phyloP scores from a whole-genome alignment of 768 basidiomycete species.

The Dictyophora rubrovolvata region DNA sequence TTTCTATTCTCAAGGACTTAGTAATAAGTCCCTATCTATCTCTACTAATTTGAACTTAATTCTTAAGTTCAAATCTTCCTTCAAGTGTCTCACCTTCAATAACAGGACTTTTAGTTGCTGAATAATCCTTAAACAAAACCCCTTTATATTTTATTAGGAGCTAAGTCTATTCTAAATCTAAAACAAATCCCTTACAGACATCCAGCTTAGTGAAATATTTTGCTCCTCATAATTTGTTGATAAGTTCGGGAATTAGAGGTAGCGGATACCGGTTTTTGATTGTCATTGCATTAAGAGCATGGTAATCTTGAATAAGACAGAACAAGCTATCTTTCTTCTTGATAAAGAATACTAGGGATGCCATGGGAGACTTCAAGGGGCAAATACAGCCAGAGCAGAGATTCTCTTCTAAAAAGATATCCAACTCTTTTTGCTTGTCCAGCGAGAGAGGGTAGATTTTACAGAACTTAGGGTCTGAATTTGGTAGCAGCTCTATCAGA shows the following conservation, averaged over 20 bases:
- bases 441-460: background rate
- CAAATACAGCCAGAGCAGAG: background rate
- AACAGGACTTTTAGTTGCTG: no score
- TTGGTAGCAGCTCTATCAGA: no score
- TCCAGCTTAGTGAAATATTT: slow-evolving; percentile 22
- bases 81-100: no score
- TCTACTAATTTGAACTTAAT: no score
- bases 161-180: no score
- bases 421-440: background rate
- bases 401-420: background rate
- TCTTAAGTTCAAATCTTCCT: no score
- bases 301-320: slow-evolving; percentile 24
- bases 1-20: no score
- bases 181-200: no score
- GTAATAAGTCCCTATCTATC: no score
- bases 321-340: slow-evolving; percentile 27
- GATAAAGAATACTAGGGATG: slow-evolving; percentile 22
- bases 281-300: slow-evolving; percentile 15
- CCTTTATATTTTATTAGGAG: no score
- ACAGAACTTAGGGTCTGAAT: no score
- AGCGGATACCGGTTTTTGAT: slow-evolving; percentile 21
- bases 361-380: slow-evolving; percentile 13
- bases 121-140: no score
- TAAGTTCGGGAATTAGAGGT: slow-evolving; percentile 19
- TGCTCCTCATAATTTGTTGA: slow-evolving; percentile 16